Evolutionary conservation across 2,329 filamentous ascomycete genomes (phyloP).

Genomic region (Cordyceps javanica): DNA sequence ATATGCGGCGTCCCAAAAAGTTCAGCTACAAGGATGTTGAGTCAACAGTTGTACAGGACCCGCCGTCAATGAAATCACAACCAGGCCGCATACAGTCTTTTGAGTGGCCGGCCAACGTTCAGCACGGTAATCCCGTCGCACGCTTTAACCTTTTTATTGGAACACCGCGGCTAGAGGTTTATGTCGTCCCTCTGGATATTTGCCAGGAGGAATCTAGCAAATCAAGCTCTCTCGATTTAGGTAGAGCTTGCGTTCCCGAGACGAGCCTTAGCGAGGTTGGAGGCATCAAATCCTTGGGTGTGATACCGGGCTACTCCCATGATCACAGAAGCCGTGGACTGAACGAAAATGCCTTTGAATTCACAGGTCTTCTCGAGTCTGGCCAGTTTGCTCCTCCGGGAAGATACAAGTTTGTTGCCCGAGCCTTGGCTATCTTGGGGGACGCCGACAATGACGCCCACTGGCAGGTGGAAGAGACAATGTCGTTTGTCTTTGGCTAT

Average conservation of each 20-base stretch:
- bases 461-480: conserved; percentile 31
- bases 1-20: conserved; percentile 25
- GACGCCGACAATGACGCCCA: conserved; percentile 36
- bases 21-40: not conserved
- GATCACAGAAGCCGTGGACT: conserved; percentile 24
- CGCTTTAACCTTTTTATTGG: conserved; percentile 29
- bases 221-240: conserved; percentile 42
- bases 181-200: conserved; percentile 37
- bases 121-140: conserved; percentile 36
- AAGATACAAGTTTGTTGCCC: conserved; percentile 42
- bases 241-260: conserved; percentile 23
- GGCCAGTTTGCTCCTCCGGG: conserved; percentile 43
- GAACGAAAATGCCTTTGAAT: conserved; percentile 22
- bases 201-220: conserved; percentile 38
- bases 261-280: conserved; percentile 24
- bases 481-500: not conserved
- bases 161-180: conserved; percentile 29
- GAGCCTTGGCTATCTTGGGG: conserved; percentile 46
- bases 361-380: conserved; percentile 41
- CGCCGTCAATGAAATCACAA: conserved; percentile 25
- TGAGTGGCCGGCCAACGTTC: conserved; percentile 21
- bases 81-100: conserved; percentile 23
- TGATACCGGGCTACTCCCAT: conserved; percentile 36
- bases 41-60: conserved; percentile 22
- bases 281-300: conserved; percentile 36